Conservation (phyloP, 2,329 filamentous ascomycete species). For the Sporothrix globosa region DNA sequence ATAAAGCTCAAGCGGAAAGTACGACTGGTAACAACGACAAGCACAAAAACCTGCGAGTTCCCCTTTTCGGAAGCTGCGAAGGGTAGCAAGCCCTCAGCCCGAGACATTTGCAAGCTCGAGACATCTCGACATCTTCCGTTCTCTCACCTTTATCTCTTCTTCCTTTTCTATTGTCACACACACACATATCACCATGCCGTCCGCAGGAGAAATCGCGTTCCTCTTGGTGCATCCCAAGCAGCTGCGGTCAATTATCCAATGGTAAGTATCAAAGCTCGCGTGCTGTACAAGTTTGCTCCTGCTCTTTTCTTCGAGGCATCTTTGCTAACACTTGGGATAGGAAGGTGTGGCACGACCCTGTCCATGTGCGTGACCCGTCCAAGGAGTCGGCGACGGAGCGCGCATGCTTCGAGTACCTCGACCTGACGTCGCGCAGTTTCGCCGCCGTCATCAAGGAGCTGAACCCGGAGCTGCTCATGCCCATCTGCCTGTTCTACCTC, state of each 20-base stretch:
- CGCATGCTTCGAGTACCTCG: constrained; percentile 83
- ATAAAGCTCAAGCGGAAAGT: constrained; percentile 15
- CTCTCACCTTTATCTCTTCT: neutral
- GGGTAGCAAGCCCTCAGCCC: neutral
- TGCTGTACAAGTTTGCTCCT: constrained; percentile 22
- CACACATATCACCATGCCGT: constrained; percentile 55
- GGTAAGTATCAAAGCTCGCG: constrained; percentile 57
- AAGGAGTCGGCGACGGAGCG: constrained; percentile 75
- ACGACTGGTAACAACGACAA: constrained; percentile 6
- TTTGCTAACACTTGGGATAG: constrained; percentile 49
- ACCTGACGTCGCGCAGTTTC: constrained; percentile 91
- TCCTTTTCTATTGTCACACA: neutral
- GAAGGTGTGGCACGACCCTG: constrained; percentile 96
- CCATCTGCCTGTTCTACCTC: constrained; percentile 88
- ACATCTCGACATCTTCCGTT: neutral
- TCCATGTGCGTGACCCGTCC: constrained; percentile 76
- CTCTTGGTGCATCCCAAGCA: constrained; percentile 75
- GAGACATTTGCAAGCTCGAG: neutral
- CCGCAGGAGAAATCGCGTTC: constrained; percentile 62
- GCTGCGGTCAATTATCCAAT: constrained; percentile 84
- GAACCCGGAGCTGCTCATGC: constrained; percentile 88
- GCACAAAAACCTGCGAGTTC: constrained; percentile 18
- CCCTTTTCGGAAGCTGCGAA: constrained; percentile 18
- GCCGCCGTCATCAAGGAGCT: constrained; percentile 91
- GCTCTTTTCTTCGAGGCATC: neutral